Evolutionary conservation across 2,329 filamentous ascomycete species (phyloP).

Genomic region (Lecanosticta acicola): DNA sequence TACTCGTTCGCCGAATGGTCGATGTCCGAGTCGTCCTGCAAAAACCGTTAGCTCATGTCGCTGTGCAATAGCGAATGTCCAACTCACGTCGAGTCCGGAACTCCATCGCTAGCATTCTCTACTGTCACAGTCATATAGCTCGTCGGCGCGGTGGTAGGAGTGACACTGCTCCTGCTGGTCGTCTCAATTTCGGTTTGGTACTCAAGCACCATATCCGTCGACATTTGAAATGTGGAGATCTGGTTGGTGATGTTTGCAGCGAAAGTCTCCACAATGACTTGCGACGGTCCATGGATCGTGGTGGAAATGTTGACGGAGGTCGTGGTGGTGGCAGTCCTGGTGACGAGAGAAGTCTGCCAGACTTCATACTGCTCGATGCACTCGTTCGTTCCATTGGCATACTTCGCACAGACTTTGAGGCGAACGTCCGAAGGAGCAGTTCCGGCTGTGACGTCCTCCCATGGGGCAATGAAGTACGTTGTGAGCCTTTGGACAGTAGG

Average conservation of each 20-base stretch:
- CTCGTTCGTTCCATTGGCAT: constrained; percentile 33
- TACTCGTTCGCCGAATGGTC: constrained; percentile 18
- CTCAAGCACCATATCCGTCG: constrained; percentile 35
- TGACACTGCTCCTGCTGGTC: constrained; percentile 17
- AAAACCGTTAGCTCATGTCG: neutral
- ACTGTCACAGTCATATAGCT: constrained; percentile 29
- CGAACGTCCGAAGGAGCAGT: constrained; percentile 36
- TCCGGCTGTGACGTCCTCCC: constrained; percentile 39
- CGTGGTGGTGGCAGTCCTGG: constrained; percentile 33
- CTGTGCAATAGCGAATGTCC: neutral
- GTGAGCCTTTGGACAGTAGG: constrained; percentile 37
- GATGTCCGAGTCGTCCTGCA: constrained; percentile 14
- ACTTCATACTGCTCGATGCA: constrained; percentile 40
- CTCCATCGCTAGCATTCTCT: constrained; percentile 17
- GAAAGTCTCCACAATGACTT: constrained; percentile 38
- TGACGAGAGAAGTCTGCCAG: constrained; percentile 39
- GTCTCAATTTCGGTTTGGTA: constrained; percentile 35
- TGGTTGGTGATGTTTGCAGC: constrained; percentile 36
- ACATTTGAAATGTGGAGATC: constrained; percentile 36
- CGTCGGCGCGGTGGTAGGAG: constrained; percentile 23
- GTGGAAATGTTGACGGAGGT: constrained; percentile 37
- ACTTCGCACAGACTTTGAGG: constrained; percentile 38
- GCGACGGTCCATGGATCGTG: constrained; percentile 32
- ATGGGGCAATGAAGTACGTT: constrained; percentile 43
- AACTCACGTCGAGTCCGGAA: constrained; percentile 19